Evolutionary conservation across 1,284 basidiomycete species (phyloP).

Genomic region (Sphagnurus paluster): DNA sequence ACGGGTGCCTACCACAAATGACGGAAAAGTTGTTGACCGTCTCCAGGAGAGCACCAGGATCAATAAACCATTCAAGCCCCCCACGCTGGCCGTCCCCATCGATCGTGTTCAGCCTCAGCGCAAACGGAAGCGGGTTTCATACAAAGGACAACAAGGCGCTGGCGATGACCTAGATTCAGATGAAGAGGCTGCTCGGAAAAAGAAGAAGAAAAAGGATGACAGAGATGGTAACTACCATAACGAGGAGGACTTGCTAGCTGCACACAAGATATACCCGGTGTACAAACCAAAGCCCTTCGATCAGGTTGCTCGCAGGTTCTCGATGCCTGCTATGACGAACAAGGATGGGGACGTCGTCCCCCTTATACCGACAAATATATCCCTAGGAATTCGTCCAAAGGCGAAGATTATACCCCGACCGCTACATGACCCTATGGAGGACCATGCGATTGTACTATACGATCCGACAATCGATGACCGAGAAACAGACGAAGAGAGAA

Average conservation of each 20-base stretch:
- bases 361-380: constrained; percentile 66
- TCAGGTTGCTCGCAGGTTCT: constrained; percentile 67
- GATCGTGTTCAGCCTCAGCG: constrained; percentile 66
- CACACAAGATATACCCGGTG: constrained; percentile 79
- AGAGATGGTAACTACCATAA: constrained; percentile 55
- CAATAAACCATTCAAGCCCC: constrained; percentile 81
- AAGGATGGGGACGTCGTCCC: constrained; percentile 75
- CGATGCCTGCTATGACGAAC: constrained; percentile 85
- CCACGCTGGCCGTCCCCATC: constrained; percentile 47
- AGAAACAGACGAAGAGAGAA: constrained; percentile 83
- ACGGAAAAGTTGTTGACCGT: constrained; percentile 65
- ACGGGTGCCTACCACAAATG: constrained; percentile 65
- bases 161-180: constrained; percentile 53
- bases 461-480: constrained; percentile 94
- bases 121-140: constrained; percentile 83
- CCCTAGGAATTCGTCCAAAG: constrained; percentile 86
- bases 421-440: constrained; percentile 94
- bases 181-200: constrained; percentile 44
- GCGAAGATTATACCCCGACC: constrained; percentile 88
- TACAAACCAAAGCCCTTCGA: constrained; percentile 83
- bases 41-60: constrained; percentile 70
- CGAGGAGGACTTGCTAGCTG: constrained; percentile 56
- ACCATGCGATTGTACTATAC: constrained; percentile 96
- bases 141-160: constrained; percentile 64
- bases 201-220: constrained; percentile 60